Evolutionary conservation across 2,329 filamentous ascomycete genomes (phyloP).

Genomic region (Tetracladium maxilliforme): DNA sequence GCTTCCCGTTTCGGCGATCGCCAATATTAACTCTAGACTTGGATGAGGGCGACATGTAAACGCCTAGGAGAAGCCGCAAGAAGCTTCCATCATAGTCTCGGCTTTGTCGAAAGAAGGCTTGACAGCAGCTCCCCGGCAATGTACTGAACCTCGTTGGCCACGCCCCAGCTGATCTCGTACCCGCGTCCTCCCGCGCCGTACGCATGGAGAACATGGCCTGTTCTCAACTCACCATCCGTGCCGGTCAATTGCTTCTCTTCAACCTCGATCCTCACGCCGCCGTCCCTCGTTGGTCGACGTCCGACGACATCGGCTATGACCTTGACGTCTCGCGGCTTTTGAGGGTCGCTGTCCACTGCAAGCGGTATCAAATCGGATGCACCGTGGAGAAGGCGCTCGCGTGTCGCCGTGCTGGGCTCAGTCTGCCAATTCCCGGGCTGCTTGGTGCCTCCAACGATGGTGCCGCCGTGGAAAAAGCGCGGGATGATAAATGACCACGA

Average conservation of each 20-base stretch:
- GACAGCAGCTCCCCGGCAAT: too few relatives aligned
- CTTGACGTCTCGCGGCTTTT: too few relatives aligned
- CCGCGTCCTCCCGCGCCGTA: constrained; percentile 7
- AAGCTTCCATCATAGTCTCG: too few relatives aligned
- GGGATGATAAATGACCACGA: constrained; percentile 49
- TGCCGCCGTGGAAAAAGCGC: constrained; percentile 44
- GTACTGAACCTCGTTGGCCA: constrained; percentile 4
- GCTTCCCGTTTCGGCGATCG: too few relatives aligned
- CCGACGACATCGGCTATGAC: constrained; percentile 29
- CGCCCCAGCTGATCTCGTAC: constrained; percentile 6
- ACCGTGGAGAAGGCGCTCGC: constrained; percentile 28
- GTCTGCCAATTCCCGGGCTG: constrained; percentile 40
- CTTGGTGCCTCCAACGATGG: constrained; percentile 52
- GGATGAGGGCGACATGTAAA: too few relatives aligned
- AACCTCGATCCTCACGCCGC: constrained; percentile 12
- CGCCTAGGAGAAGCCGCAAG: too few relatives aligned
- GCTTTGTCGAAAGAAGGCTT: too few relatives aligned
- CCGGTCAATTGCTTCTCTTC: too few relatives aligned
- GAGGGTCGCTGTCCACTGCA: constrained; percentile 14
- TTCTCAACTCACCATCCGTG: too few relatives aligned
- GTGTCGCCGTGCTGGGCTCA: constrained; percentile 27
- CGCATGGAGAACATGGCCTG: constrained; percentile 8
- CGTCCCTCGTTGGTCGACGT: constrained; percentile 24
- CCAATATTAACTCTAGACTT: too few relatives aligned
- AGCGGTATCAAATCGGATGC: constrained; percentile 24